Base-by-base conservation (phyloP, 176 grass and related monocot genomes). In the Tillandsia leiboldiana region DNA sequence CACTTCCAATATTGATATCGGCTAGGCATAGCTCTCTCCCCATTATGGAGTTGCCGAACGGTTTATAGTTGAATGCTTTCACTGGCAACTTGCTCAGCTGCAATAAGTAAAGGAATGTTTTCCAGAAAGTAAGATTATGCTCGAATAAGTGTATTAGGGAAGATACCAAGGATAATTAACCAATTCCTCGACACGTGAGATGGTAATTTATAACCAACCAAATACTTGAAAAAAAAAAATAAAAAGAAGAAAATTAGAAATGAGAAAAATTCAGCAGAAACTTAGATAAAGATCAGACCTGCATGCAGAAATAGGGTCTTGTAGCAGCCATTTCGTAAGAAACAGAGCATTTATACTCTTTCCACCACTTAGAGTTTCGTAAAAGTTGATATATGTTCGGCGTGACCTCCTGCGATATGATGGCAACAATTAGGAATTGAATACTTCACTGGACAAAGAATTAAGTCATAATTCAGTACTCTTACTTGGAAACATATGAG, bases 261-360 rank as follows among this genome's bases (percentile, higher is more conserved):
- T 62, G 17, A 26, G 49, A 59, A 59, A 59, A 14, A 14, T 59
- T 18, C 7, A 59, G 12, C 20, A 15, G n/a, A 59, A 59, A 59
- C n/a, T n/a, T 52, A 7, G 56, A 48, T 64, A 66, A 65, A 11
- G 8, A 74, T 65, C 72, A 89, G 66, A 86, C 93, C 93, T 87
- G 89, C 84, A 97, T 87, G 72, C 93, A 97, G 72, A 75, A 92
- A 81, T 97, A 92, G 50, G 84, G 89, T 23, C 42, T 90, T 51
- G 65, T 64, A 70, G 70, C 65, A 67, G 82, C 79, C 49, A 79
- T 61, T 12, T 77, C 28, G 53, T 51, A 65, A n/a, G 86, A 69
- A 59, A 92, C 52, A 8, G 64, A 90, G 72, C 89, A 86, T 66
- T 82, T 76, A 66, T 97, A 97, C 62, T 85, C 76, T 75, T 81